Evolutionary conservation across 352 stramenopile species (phyloP).

Genomic region (Phytophthora sp.): DNA sequence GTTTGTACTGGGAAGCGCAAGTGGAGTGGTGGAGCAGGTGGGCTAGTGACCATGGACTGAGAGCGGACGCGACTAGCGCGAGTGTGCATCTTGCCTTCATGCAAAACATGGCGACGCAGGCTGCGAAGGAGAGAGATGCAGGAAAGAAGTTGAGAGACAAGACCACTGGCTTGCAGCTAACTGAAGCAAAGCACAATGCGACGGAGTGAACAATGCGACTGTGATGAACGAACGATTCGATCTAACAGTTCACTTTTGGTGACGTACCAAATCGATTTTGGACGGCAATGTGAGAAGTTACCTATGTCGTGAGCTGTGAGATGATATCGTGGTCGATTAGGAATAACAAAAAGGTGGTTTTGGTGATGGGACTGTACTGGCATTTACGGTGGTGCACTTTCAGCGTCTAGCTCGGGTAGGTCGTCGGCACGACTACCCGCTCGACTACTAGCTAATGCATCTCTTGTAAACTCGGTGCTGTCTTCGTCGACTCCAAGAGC

Average conservation of each 20-base stretch:
- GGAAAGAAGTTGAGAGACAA: not conserved
- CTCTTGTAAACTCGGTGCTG: conserved; percentile 1
- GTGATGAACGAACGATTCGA: too few relatives aligned
- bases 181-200: not conserved
- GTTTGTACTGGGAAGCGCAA: conserved; percentile 19
- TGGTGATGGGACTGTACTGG: too few relatives aligned
- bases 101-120: conserved; percentile 10
- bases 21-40: conserved; percentile 27
- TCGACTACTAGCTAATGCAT: not conserved
- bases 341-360: too few relatives aligned
- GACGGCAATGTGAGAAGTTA: too few relatives aligned
- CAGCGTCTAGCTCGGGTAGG: not conserved
- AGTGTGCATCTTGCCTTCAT: conserved; percentile 27
- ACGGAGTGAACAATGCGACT: too few relatives aligned
- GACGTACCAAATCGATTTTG: too few relatives aligned
- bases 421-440: not conserved
- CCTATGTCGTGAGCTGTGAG: too few relatives aligned
- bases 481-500: conserved; percentile 19
- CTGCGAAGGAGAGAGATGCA: conserved; percentile 10
- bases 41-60: conserved; percentile 19
- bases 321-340: too few relatives aligned
- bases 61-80: not conserved
- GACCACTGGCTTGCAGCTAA: not conserved
- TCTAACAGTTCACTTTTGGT: too few relatives aligned
- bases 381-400: conserved; percentile 1